Evolutionary conservation across 495 filamentous ascomycete species (phyloP), one percentile per base, ranked within the genome.

Genomic region (Tuber aestivum): DNA sequence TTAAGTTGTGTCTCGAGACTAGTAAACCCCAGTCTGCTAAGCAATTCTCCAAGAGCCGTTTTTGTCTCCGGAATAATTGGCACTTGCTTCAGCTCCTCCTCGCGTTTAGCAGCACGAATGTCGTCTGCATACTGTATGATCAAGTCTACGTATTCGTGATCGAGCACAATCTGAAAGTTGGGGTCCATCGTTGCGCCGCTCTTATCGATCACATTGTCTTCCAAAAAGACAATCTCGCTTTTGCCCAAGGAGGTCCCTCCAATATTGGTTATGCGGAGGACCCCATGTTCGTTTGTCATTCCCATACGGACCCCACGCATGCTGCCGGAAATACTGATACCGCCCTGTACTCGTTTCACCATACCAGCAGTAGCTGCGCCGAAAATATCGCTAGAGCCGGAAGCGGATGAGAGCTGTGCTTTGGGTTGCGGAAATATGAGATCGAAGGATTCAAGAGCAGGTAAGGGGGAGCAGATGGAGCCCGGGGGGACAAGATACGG

Each of bases 141-240:
- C 23, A 83, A 37, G 72, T 83, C 81, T 8, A 82, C 79, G 65
- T 75, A 77, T 48, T 78, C 81, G 16, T 75, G 75, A 21, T 78
- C 77, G 6, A 71, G 56, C 12, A 76, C 21, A 41, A 74, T 70
- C 23, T 82, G 48, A 69, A 81, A 78, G 69, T 84, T 85, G 32
- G 93, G 92, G 84, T 97, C 95, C 56, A 88, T 87, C 75, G 94
- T 88, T 35, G 56, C 27, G 32, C 56, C 56, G 71, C 91, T 90
- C 76, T 90, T 79, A 45, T 75, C 89, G 71, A 96, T 88, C 48
- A 93, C 88, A 45, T 94, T 90, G 38, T 91, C 88, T n/a, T 89
- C 86, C 74, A 99, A 86, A 81, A 93, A 92, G 73, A 97, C 89
- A 81, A 91, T 93, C 85, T 99, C 95, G 79, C 97, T 94, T 75